Percentiles rank a stretch among this genome's conserved stretches.
Conservation (phyloP, 306 rosid genomes). For the Vicia sativa region DNA sequence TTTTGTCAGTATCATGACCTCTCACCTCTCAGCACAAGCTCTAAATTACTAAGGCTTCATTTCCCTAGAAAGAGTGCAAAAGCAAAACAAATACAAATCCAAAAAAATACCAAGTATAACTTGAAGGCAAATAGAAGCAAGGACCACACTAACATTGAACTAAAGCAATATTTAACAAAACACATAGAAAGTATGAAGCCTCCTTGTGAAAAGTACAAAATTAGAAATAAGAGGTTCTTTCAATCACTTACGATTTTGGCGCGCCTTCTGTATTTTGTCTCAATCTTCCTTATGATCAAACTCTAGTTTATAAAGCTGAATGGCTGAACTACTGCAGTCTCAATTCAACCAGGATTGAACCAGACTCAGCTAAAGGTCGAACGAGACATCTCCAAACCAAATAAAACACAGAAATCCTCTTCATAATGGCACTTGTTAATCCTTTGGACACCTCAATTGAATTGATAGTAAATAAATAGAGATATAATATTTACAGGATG, state of each 20-base stretch:
- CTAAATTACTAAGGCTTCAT: no score
- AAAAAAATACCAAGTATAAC: no score
- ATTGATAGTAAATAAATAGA: slow-evolving; percentile 14
- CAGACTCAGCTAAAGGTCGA: not conserved
- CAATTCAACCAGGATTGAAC: not conserved
- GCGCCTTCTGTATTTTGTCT: not conserved
- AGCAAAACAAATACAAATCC: no score
- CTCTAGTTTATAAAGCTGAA: not conserved
- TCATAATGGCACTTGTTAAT: not conserved
- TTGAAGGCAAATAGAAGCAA: no score
- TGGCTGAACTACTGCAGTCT: not conserved
- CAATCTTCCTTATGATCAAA: not conserved
- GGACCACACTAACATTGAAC: no score
- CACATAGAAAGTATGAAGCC: no score
- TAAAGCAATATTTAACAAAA: no score
- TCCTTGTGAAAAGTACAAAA: no score
- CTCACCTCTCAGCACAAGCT: no score
- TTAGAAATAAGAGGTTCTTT: not conserved
- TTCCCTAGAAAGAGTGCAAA: no score
- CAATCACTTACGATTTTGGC: not conserved
- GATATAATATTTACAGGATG: slow-evolving; percentile 40
- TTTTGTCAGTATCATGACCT: no score
- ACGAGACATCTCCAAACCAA: not conserved
- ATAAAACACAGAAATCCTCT: not conserved
- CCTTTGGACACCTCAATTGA: slow-evolving; percentile 26